phyloP scores from a whole-genome alignment of 306 rosid species.

The Neltuma alba region DNA sequence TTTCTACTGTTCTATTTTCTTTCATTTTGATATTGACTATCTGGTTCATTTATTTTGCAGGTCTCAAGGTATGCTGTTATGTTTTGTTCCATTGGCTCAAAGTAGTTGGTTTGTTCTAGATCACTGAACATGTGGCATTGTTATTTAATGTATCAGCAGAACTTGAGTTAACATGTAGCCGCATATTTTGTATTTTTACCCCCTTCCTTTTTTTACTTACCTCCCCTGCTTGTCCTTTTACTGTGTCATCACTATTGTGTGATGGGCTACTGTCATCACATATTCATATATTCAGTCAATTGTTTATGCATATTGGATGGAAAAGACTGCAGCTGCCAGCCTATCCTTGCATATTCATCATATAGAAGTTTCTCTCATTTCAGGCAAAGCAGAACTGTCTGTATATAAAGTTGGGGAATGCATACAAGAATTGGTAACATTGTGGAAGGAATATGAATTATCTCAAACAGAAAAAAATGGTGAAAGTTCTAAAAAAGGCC shows the following conservation, averaged over 20 bases:
- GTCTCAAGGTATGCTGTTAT: constrained; percentile 83
- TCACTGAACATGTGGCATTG: constrained; percentile 30
- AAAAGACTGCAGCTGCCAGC: constrained; percentile 10
- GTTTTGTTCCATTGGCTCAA: constrained; percentile 36
- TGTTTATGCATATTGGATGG: not conserved
- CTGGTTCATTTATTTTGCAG: constrained; percentile 63
- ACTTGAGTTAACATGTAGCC: constrained; percentile 24
- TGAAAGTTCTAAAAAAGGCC: constrained; percentile 68
- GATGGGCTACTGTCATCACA: constrained; percentile 13
- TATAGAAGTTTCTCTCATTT: constrained; percentile 39
- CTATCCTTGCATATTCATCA: constrained; percentile 37
- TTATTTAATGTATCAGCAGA: constrained; percentile 34
- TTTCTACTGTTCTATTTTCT: constrained; percentile 3
- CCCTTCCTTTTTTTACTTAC: constrained; percentile 17
- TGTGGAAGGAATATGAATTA: constrained; percentile 83
- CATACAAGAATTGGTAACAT: constrained; percentile 91
- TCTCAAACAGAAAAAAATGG: constrained; percentile 63
- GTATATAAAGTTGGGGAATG: constrained; percentile 95
- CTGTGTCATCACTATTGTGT: not conserved
- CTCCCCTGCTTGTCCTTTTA: not conserved
- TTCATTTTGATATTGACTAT: constrained; percentile 28
- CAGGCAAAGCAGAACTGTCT: constrained; percentile 83
- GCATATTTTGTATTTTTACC: constrained; percentile 24
- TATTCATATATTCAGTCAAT: constrained; percentile 15
- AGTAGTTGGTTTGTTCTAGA: constrained; percentile 35